Evolutionary conservation across 225 moss, liverwort and hornwort species (phyloP).

Genomic region (Bryum argenteum): DNA sequence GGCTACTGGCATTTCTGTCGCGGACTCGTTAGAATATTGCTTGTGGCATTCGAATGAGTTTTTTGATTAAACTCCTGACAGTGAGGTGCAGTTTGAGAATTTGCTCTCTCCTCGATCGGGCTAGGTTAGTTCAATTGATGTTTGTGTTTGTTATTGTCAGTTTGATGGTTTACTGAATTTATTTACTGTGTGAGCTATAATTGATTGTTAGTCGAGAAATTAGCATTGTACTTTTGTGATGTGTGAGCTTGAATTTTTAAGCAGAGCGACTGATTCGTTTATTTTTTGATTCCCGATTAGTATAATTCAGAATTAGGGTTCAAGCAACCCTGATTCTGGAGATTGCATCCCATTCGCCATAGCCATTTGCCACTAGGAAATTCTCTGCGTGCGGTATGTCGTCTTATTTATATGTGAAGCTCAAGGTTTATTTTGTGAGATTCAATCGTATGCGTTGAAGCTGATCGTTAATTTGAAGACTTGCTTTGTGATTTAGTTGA

Average conservation of each 20-base stretch:
- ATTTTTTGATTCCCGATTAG: too few species aligned
- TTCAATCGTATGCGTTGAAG: too few species aligned
- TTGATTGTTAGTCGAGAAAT: not conserved
- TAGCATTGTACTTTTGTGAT: not conserved
- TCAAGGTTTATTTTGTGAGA: too few species aligned
- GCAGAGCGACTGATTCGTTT: conserved; percentile 5
- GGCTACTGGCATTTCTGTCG: not conserved
- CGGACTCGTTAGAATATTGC: not conserved
- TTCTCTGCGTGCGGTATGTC: too few species aligned
- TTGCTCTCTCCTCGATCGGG: too few species aligned
- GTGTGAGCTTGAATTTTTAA: conserved; percentile 7
- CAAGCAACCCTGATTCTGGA: too few species aligned
- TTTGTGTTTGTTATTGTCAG: too few species aligned
- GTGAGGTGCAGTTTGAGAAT: too few species aligned
- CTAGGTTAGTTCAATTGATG: not conserved
- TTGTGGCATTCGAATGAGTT: not conserved
- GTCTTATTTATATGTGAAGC: too few species aligned
- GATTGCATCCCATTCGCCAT: too few species aligned
- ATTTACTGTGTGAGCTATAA: not conserved
- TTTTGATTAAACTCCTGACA: not conserved
- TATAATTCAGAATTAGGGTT: too few species aligned
- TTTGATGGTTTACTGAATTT: conserved; percentile 5
- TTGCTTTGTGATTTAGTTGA: not conserved
- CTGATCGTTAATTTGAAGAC: not conserved
- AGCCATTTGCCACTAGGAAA: too few species aligned